Evolutionary conservation across 169 alveolate species (phyloP).

Genomic region (Plasmodium ovale): DNA sequence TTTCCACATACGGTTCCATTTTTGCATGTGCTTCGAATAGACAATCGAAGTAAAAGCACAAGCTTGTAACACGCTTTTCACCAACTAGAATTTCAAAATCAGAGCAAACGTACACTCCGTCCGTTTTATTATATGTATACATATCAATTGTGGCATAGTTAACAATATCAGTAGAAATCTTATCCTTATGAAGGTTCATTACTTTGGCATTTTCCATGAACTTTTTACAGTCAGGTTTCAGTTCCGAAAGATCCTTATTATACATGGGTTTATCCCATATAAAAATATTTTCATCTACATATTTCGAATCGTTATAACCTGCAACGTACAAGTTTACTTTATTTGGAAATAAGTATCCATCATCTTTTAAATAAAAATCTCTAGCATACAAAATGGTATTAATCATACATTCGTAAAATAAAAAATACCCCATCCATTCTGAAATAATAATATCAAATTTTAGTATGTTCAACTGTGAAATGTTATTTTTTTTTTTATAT

Average conservation of each 20-base stretch:
- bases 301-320: constrained; percentile 94
- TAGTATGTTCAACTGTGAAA: constrained; percentile 92
- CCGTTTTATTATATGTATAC: constrained; percentile 74
- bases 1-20: not conserved
- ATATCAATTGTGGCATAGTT: constrained; percentile 75
- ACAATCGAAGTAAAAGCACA: constrained; percentile 81
- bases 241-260: constrained; percentile 77
- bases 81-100: constrained; percentile 64
- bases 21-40: constrained; percentile 47
- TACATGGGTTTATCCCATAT: constrained; percentile 91
- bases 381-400: constrained; percentile 96
- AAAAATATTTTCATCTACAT: constrained; percentile 89
- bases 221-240: constrained; percentile 71
- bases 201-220: constrained; percentile 79
- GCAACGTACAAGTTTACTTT: constrained; percentile 91
- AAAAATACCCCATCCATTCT: constrained; percentile 99
- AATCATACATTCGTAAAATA: constrained; percentile 96
- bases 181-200: constrained; percentile 75
- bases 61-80: constrained; percentile 62
- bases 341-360: constrained; percentile 94
- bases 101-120: not conserved
- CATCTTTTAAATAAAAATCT: constrained; percentile 90
- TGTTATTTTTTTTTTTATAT: constrained; percentile 93
- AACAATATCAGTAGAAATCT: constrained; percentile 75
- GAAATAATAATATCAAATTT: constrained; percentile 96